A percentile compares a stretch with the other conserved stretches of the same genome.
phyloP scores from a whole-genome alignment of 495 filamentous ascomycete genomes.

The Penicillium bialowiezense region DNA sequence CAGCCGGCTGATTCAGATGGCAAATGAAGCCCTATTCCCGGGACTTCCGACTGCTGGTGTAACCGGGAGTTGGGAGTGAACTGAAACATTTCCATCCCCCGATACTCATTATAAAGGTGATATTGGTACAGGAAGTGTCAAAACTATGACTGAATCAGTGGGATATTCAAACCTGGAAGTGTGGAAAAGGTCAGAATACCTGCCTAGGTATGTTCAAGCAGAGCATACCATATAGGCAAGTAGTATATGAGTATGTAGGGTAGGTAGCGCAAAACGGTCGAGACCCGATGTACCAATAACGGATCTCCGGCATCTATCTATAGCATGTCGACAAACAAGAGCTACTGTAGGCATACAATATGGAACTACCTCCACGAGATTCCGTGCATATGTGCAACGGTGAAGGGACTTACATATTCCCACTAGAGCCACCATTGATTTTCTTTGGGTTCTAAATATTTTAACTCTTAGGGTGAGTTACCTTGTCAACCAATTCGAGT shows the following conservation, averaged over 20 bases:
- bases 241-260: background rate
- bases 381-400: constrained; percentile 4
- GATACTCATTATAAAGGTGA: too few species aligned
- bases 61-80: background rate
- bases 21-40: constrained; percentile 1
- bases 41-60: constrained; percentile 2
- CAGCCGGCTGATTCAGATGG: background rate
- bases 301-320: constrained; percentile 10
- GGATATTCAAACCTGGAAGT: background rate
- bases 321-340: constrained; percentile 4
- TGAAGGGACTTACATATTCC: background rate
- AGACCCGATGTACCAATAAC: constrained; percentile 1
- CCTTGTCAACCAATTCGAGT: background rate
- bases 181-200: too few species aligned
- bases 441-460: background rate
- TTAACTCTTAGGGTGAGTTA: background rate
- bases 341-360: background rate
- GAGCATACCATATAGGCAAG: too few species aligned
- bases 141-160: background rate
- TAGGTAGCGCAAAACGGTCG: background rate
- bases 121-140: background rate
- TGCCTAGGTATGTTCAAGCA: too few species aligned
- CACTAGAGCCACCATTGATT: background rate
- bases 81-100: background rate
- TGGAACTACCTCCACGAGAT: background rate